Evolutionary conservation across 1,139 yeast genomes (phyloP).

Genomic region (Kurtzmaniella quercitrusa): DNA sequence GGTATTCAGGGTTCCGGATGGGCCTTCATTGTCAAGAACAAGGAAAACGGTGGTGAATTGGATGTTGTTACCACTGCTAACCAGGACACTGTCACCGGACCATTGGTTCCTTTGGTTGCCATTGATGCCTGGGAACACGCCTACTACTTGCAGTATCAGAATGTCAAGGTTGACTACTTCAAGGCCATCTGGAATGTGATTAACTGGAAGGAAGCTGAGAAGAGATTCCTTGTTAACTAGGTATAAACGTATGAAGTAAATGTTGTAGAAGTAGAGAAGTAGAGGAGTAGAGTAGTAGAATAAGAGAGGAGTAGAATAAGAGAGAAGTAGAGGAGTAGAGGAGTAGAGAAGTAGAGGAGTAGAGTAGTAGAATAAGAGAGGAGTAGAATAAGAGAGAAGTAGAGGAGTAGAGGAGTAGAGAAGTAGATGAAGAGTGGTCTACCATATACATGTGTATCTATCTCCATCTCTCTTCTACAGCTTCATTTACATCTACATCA

Average conservation of each 20-base stretch:
- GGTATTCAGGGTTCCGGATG: slow-evolving; percentile 48
- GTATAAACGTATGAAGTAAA: background rate
- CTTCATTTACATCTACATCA: too few relatives aligned
- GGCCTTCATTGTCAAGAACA: slow-evolving; percentile 45
- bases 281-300: too few relatives aligned
- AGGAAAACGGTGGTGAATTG: slow-evolving; percentile 33
- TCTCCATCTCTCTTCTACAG: too few relatives aligned
- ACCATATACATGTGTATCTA: too few relatives aligned
- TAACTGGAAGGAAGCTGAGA: slow-evolving; percentile 46
- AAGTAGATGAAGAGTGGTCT: too few relatives aligned
- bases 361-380: too few relatives aligned
- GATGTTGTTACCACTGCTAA: slow-evolving; percentile 41
- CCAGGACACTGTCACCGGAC: slow-evolving; percentile 43
- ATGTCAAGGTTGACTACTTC: slow-evolving; percentile 44
- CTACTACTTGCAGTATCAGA: slow-evolving; percentile 46
- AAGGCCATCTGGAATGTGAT: slow-evolving; percentile 47
- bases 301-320: too few relatives aligned
- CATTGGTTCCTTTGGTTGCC: slow-evolving; percentile 40
- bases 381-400: too few relatives aligned
- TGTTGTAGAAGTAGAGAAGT: too few relatives aligned
- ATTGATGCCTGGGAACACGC: slow-evolving; percentile 53
- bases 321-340: too few relatives aligned
- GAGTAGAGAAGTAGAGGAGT: too few relatives aligned
- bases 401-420: too few relatives aligned
- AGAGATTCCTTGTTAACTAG: slow-evolving; percentile 20